Evolutionary conservation across 306 rosid species (phyloP).

Genomic region (Medicago ruthenica): DNA sequence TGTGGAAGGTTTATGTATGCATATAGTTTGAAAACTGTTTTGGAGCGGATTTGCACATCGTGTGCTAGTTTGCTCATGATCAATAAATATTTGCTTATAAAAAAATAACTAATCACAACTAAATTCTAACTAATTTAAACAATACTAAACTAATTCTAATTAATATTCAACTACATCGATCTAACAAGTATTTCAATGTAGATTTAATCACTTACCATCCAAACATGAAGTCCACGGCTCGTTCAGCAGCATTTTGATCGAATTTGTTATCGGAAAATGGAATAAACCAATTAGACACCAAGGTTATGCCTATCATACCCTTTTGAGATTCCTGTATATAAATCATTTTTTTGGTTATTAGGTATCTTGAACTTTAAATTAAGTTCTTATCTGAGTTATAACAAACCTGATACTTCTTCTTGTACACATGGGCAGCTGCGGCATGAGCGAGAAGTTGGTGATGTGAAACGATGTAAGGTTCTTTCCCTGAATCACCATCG

Average conservation of each 20-base stretch:
- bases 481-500: constrained; percentile 57
- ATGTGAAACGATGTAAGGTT: constrained; percentile 62
- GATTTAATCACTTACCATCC: constrained; percentile 60
- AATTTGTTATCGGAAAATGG: constrained; percentile 45
- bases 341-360: neutral
- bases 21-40: too few relatives aligned
- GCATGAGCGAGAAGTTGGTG: constrained; percentile 68
- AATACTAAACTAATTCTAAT: too few relatives aligned
- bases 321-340: constrained; percentile 62
- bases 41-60: too few relatives aligned
- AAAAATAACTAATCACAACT: too few relatives aligned
- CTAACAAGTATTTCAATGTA: neutral
- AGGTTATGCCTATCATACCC: constrained; percentile 65
- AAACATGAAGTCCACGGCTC: constrained; percentile 65
- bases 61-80: too few relatives aligned
- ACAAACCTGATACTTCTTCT: constrained; percentile 47
- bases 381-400: neutral
- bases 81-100: too few relatives aligned
- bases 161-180: too few relatives aligned
- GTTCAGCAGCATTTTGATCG: constrained; percentile 49
- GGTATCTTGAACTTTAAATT: neutral
- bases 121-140: too few relatives aligned
- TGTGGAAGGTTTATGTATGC: too few relatives aligned
- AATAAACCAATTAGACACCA: constrained; percentile 52
- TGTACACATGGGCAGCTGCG: constrained; percentile 49